Base-by-base conservation (phyloP, 176 grass and related monocot species). In the Bothriochloa decipiens region DNA sequence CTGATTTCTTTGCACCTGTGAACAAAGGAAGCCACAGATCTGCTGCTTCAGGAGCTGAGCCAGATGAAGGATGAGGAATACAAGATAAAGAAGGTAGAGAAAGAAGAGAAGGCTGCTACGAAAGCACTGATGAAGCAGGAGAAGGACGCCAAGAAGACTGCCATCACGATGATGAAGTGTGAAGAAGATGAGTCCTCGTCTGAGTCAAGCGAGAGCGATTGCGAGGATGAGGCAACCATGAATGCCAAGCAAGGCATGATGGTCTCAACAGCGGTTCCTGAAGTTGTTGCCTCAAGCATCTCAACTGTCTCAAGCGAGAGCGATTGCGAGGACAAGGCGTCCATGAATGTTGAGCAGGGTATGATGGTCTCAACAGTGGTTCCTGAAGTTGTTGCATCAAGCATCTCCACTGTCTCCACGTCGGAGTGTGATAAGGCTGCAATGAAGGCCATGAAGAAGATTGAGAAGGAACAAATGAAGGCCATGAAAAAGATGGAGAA, bases 401-500 rank as follows among this genome's bases (percentile, higher is more conserved):
- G 40, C 26, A 10, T 46, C 3, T 1, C 61, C 8, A 3, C 60
- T 18, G 67, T 58, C 1, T 18, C 22, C 0, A 0, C 2, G 9
- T 20, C 50, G 28, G 74, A 83, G n/a, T 79, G 52, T 17, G 58
- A 86, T 11, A 90, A 68, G 27, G 84, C 46, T 53, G 84, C 69
- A 11, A 64, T 90, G 62, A 81, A 90, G 65, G 85, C 90, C 40
- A 85, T 86, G 70, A 95, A 90, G 71, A 90, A 90, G 78, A 79
- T 86, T 66, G 90, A 81, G 66, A 85, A 87, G 35, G 84, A 93
- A 69, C 80, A 81, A 3, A 90, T 87, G 79, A 89, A 95, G 75
- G 85, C 87, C 14, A 46, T 87, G 65, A 95, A 90, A 71, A 92
- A 90, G 91, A 76, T 84, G 71, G 90, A 81, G 70, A 85, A 87